Evolutionary conservation across 73 alveolate genomes (phyloP).

Genomic region (Tetrahymena elliotti): DNA sequence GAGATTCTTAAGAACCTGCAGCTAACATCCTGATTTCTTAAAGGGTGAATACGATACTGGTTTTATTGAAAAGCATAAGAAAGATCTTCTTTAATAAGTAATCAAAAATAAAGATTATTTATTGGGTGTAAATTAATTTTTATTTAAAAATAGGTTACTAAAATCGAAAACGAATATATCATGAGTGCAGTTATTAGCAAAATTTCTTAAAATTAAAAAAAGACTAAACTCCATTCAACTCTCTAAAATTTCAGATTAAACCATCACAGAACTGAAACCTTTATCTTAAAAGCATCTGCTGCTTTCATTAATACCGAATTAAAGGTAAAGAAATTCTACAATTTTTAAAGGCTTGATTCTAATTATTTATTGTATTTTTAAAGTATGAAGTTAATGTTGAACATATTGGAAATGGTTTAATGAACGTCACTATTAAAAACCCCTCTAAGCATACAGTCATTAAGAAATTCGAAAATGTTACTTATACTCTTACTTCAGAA

Average conservation of each 20-base stretch:
- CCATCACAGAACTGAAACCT: neutral
- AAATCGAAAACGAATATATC: neutral
- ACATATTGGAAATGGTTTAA: neutral
- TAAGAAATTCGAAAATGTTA: neutral
- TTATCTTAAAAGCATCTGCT: neutral
- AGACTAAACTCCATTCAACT: neutral
- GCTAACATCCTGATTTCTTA: constrained; percentile 50
- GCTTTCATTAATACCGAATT: neutral
- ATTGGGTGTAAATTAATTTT: neutral
- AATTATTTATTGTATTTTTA: too few species aligned
- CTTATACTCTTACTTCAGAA: neutral
- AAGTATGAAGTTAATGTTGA: neutral
- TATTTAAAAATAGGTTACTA: neutral
- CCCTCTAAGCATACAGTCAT: neutral
- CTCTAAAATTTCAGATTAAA: neutral
- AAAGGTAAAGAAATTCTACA: neutral
- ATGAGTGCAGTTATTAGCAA: constrained; percentile 5
- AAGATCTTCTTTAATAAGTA: constrained; percentile 27
- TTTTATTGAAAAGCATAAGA: constrained; percentile 51
- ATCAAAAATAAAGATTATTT: neutral
- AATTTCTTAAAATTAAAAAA: neutral
- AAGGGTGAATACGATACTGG: constrained; percentile 61
- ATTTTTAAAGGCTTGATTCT: too few species aligned
- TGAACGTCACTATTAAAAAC: neutral
- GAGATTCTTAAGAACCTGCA: constrained; percentile 57